Evolutionary conservation across 202 grass and related monocot species (phyloP).

Genomic region (Bolboschoenoplectus hybrid): DNA sequence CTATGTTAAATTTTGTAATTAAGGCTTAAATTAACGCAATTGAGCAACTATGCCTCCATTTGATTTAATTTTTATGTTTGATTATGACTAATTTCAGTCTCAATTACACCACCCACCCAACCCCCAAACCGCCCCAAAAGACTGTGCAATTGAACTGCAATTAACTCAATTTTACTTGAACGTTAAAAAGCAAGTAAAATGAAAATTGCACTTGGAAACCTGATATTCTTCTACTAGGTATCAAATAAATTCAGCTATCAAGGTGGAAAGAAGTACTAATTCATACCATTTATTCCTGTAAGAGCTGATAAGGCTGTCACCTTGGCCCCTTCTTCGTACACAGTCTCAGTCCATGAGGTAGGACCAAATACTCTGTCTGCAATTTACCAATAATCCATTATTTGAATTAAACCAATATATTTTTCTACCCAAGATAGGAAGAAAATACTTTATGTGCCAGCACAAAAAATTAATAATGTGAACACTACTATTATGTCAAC

Average conservation of each 20-base stretch:
- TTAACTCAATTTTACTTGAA: conserved; percentile 13
- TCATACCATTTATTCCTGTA: conserved; percentile 59
- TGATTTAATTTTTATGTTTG: not conserved
- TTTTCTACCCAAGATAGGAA: conserved; percentile 31
- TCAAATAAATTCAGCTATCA: not conserved
- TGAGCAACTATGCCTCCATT: not conserved
- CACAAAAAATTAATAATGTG: not conserved
- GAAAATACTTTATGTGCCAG: conserved; percentile 6
- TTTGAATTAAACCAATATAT: conserved; percentile 20
- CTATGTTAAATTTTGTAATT: not conserved
- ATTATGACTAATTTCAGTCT: not conserved
- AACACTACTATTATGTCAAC: not conserved
- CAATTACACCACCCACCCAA: not conserved
- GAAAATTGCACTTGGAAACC: not conserved
- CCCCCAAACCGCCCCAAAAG: not conserved
- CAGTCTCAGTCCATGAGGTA: conserved; percentile 49
- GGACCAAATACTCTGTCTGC: conserved; percentile 60
- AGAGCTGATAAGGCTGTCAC: conserved; percentile 55
- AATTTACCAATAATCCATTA: conserved; percentile 16
- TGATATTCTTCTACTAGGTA: not conserved
- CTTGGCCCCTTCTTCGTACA: conserved; percentile 93
- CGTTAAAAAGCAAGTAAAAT: not conserved
- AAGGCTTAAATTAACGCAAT: not conserved
- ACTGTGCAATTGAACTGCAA: not conserved
- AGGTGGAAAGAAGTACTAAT: conserved; percentile 6